Percentiles rank a stretch among this genome's conserved stretches.
These are phyloP conservation scores for Tremellales sp. DNA, from an alignment of 1,284 basidiomycete species.

Conservation along the genomic window DNA sequence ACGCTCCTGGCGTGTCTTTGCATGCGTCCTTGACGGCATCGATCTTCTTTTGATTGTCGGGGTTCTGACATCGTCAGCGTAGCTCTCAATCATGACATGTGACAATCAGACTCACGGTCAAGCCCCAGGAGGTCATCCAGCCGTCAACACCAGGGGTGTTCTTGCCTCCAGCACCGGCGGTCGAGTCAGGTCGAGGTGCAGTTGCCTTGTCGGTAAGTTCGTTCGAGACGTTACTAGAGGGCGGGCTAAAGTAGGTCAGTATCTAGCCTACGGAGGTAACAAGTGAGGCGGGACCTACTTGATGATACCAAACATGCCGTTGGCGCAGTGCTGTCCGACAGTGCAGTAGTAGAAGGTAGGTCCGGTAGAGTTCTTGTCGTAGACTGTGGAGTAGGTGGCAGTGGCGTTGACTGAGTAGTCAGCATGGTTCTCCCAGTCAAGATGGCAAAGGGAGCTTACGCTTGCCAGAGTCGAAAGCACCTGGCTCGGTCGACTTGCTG, in stretches of 20 bases:
- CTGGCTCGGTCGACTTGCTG: constrained; percentile 17
- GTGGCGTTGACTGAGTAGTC: constrained; percentile 24
- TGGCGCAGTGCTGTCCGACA: constrained; percentile 21
- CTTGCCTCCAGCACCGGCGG: constrained; percentile 16
- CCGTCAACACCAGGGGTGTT: constrained; percentile 15
- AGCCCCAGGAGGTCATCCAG: constrained; percentile 20
- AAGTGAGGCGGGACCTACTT: constrained; percentile 5
- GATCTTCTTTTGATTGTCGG: constrained; percentile 9
- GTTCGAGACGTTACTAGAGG: constrained; percentile 16
- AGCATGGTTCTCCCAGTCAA: not conserved
- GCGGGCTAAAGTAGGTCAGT: constrained; percentile 8
- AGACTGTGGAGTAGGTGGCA: constrained; percentile 14
- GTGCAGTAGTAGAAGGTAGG: constrained; percentile 28
- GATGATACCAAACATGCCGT: constrained; percentile 30
- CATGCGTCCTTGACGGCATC: constrained; percentile 18
- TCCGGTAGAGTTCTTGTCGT: constrained; percentile 7
- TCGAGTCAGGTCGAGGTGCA: constrained; percentile 4
- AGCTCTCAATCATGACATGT: not conserved
- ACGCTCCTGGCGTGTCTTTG: constrained; percentile 10
- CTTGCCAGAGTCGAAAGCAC: constrained; percentile 27
- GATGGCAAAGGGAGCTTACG: constrained; percentile 12
- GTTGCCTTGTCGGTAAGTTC: constrained; percentile 11
- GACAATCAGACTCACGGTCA: constrained; percentile 11
- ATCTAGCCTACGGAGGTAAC: too few relatives aligned
- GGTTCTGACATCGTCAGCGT: constrained; percentile 2